Evolutionary conservation across 2,329 filamentous ascomycete species (phyloP).

Genomic region (Aspergillus ochraceus): DNA sequence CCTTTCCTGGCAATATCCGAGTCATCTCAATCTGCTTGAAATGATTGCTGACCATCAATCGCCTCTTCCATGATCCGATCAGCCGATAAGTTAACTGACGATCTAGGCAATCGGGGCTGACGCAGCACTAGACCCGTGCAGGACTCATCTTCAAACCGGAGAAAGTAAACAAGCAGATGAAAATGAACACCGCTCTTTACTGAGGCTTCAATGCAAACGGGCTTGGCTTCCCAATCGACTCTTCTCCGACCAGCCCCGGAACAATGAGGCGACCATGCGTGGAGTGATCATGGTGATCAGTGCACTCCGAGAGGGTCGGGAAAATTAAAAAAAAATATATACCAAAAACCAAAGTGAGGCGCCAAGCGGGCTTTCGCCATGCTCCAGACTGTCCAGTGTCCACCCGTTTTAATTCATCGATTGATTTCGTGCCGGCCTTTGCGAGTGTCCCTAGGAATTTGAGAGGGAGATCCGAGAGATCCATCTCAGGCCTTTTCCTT

Average conservation of each 20-base stretch:
- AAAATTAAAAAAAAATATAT: too few relatives aligned
- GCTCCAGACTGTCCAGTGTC: neutral
- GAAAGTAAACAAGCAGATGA: neutral
- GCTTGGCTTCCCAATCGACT: conserved; percentile 13
- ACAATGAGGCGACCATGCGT: conserved; percentile 24
- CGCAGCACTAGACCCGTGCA: neutral
- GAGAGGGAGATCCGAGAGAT: neutral
- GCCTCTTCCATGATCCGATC: too few relatives aligned
- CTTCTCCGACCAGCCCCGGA: conserved; percentile 11
- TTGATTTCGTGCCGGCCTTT: too few relatives aligned
- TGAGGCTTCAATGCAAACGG: conserved; percentile 8
- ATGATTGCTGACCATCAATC: too few relatives aligned
- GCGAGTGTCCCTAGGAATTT: neutral
- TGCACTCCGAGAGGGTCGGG: conserved; percentile 1
- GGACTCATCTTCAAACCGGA: neutral
- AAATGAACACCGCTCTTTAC: conserved; percentile 15
- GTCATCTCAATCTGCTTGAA: neutral
- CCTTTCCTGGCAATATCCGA: neutral
- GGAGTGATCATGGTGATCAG: conserved; percentile 14
- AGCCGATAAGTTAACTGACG: too few relatives aligned
- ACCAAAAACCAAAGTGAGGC: conserved; percentile 18
- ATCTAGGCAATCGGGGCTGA: too few relatives aligned
- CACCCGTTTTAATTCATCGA: conserved; percentile 11
- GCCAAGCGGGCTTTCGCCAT: conserved; percentile 14
- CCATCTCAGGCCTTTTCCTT: neutral